Conservation (phyloP, 495 filamentous ascomycete species). For the Penicillium argentinense region DNA sequence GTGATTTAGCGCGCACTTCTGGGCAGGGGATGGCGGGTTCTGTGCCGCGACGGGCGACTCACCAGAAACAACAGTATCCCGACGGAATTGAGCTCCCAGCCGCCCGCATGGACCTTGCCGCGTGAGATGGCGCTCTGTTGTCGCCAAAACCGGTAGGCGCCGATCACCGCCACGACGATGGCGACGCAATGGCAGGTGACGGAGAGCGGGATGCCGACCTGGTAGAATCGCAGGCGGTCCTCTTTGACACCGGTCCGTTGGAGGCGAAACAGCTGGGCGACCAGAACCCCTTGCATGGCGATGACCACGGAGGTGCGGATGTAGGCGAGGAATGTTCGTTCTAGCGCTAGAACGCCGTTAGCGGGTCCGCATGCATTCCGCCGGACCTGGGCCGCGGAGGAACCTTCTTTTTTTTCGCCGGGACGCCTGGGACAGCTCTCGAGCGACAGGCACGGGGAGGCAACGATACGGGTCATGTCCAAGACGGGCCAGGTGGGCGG, state of each 20-base stretch:
- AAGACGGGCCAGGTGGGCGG: no score
- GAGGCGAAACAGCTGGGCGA: conserved; percentile 70
- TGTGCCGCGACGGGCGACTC: no score
- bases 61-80: conserved; percentile 50
- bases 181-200: conserved; percentile 57
- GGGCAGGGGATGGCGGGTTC: no score
- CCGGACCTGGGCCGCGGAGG: no score
- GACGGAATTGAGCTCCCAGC: conserved; percentile 65
- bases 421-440: no score
- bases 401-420: no score
- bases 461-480: no score
- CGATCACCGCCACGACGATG: conserved; percentile 55
- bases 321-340: conserved; percentile 78
- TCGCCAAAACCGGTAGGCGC: conserved; percentile 66
- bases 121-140: conserved; percentile 65
- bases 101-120: conserved; percentile 65
- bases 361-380: background rate
- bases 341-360: conserved; percentile 55
- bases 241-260: conserved; percentile 45
- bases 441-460: no score
- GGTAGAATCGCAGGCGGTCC: conserved; percentile 54
- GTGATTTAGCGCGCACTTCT: no score
- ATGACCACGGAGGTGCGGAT: conserved; percentile 70
- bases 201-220: conserved; percentile 65
- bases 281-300: conserved; percentile 63